These are phyloP conservation scores for Fraxinus greggii DNA, from an alignment of 305 asterid genomes.

Conservation along the genomic window DNA sequence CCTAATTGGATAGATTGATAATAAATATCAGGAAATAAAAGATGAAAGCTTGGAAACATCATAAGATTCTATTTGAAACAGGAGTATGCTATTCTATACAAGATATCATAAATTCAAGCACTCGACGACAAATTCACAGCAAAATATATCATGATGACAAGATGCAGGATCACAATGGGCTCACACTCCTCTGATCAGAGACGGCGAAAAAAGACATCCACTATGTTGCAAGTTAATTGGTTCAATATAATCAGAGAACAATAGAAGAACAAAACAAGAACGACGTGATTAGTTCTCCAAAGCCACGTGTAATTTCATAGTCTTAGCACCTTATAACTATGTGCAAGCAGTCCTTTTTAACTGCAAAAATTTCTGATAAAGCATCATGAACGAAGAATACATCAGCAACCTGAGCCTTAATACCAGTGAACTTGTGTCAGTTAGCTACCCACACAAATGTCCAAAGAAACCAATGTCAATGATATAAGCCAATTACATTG, in stretches of 20 bases:
- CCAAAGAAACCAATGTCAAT: neutral
- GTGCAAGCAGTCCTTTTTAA: neutral
- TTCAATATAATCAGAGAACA: neutral
- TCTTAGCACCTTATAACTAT: neutral
- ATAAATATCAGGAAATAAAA: neutral
- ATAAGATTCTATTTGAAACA: neutral
- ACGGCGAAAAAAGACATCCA: neutral
- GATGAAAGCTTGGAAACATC: neutral
- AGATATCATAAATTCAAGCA: neutral
- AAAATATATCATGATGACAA: neutral
- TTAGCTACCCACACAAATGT: neutral
- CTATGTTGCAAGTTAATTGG: neutral
- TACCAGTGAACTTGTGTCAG: neutral
- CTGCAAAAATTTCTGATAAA: neutral
- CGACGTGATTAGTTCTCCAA: neutral
- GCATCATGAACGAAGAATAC: neutral
- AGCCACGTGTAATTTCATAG: neutral
- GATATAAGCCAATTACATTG: neutral
- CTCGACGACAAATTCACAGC: neutral
- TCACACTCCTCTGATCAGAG: neutral
- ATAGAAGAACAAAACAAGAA: neutral
- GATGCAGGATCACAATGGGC: conserved; percentile 11
- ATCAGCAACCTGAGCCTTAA: neutral
- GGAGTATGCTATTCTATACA: neutral
- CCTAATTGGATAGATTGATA: conserved; percentile 40